Percentiles rank a stretch among this genome's conserved stretches.
Conservation (phyloP, 306 rosid genomes). For the Begonia masoniana region DNA sequence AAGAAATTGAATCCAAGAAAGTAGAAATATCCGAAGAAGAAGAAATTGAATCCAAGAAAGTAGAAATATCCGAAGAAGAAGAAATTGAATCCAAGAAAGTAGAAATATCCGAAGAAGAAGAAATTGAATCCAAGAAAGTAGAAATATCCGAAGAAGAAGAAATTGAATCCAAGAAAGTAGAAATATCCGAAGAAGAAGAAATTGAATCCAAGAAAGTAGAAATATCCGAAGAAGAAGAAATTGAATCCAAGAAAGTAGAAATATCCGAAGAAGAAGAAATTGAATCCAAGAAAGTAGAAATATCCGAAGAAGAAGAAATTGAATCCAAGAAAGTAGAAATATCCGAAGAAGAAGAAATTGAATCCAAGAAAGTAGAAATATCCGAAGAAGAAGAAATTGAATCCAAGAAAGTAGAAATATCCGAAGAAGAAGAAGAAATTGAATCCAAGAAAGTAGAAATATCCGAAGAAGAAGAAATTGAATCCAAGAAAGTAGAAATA, state of each 20-base stretch:
- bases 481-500: slow-evolving; percentile 28
- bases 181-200: slow-evolving; percentile 26
- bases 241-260: slow-evolving; percentile 33
- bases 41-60: too few relatives aligned
- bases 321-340: slow-evolving; percentile 30
- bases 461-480: slow-evolving; percentile 25
- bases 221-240: slow-evolving; percentile 23
- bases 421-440: slow-evolving; percentile 28
- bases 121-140: too few relatives aligned
- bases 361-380: slow-evolving; percentile 28
- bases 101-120: slow-evolving; percentile 25
- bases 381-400: slow-evolving; percentile 27
- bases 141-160: slow-evolving; percentile 26
- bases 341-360: slow-evolving; percentile 25
- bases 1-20: slow-evolving; percentile 28
- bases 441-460: slow-evolving; percentile 30
- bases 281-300: slow-evolving; percentile 33
- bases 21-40: slow-evolving; percentile 26
- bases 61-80: slow-evolving; percentile 26
- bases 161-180: slow-evolving; percentile 31
- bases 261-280: slow-evolving; percentile 23
- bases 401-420: slow-evolving; percentile 27
- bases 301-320: slow-evolving; percentile 23
- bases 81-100: too few relatives aligned
- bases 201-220: slow-evolving; percentile 34